phyloP scores from a whole-genome alignment of 208 protist species.

The Trypanosoma rangeli region DNA sequence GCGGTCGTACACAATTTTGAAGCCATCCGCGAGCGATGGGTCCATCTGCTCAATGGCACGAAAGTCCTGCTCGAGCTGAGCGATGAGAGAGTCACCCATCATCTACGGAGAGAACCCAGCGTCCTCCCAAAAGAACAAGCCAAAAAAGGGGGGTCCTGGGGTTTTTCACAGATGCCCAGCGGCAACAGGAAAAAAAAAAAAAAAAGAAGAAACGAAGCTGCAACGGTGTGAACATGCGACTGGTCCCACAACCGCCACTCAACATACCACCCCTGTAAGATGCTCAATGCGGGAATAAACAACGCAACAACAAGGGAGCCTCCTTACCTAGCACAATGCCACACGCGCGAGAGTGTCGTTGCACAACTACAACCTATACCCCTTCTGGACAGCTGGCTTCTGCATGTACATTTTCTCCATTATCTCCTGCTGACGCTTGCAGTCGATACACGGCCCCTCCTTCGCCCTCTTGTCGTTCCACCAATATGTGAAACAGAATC shows the following conservation, averaged over 20 bases:
- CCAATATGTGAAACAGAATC: constrained; percentile 69
- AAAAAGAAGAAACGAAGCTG: constrained; percentile 4
- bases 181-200: constrained; percentile 3
- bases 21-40: constrained; percentile 88
- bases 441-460: constrained; percentile 72
- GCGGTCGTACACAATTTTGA: constrained; percentile 87
- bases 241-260: neutral
- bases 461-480: constrained; percentile 71
- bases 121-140: neutral
- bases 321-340: constrained; percentile 5
- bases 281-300: constrained; percentile 7
- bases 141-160: neutral
- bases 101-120: constrained; percentile 19
- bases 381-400: constrained; percentile 55
- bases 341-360: constrained; percentile 4
- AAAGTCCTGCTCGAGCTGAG: constrained; percentile 91
- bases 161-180: neutral
- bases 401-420: constrained; percentile 80
- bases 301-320: constrained; percentile 3
- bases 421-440: constrained; percentile 80
- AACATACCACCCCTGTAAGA: neutral
- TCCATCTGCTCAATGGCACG: constrained; percentile 91
- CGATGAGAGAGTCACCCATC: constrained; percentile 70
- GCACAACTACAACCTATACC: constrained; percentile 46
- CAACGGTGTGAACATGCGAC: neutral